Conservation (phyloP, 2,329 filamentous ascomycete genomes). For the Didymellaceae sp. region DNA sequence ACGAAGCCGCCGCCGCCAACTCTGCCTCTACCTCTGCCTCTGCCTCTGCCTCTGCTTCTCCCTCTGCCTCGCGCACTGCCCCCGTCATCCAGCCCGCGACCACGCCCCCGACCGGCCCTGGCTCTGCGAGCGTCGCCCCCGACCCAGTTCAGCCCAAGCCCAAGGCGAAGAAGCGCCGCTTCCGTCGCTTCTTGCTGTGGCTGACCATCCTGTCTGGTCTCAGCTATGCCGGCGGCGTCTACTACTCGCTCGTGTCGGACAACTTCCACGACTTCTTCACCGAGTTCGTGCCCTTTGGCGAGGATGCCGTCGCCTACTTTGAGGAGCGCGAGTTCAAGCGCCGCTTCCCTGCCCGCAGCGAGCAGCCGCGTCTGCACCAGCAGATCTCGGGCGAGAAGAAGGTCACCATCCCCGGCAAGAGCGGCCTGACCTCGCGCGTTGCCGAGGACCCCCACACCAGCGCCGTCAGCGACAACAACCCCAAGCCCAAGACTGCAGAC, state of each 20-base stretch:
- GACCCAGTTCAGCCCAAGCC: conserved; percentile 58
- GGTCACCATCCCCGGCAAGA: conserved; percentile 83
- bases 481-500: conserved; percentile 15
- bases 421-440: conserved; percentile 82
- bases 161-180: conserved; percentile 67
- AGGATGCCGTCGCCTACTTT: conserved; percentile 92
- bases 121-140: conserved; percentile 51
- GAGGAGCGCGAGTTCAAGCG: conserved; percentile 94
- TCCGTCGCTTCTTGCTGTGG: conserved; percentile 78
- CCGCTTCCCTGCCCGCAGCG: conserved; percentile 68
- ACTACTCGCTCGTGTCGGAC: conserved; percentile 91
- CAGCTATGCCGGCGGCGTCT: conserved; percentile 86
- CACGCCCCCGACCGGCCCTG: conserved; percentile 51
- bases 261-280: conserved; percentile 99
- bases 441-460: conserved; percentile 71
- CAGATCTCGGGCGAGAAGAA: conserved; percentile 66
- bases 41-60: conserved; percentile 35
- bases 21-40: not conserved
- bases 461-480: conserved; percentile 59
- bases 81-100: conserved; percentile 42
- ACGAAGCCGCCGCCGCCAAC: conserved; percentile 1
- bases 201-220: conserved; percentile 77
- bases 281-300: conserved; percentile 92
- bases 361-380: conserved; percentile 51
- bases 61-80: conserved; percentile 42